Conservation (phyloP, 805 yeast genomes). For the Candida pini region DNA sequence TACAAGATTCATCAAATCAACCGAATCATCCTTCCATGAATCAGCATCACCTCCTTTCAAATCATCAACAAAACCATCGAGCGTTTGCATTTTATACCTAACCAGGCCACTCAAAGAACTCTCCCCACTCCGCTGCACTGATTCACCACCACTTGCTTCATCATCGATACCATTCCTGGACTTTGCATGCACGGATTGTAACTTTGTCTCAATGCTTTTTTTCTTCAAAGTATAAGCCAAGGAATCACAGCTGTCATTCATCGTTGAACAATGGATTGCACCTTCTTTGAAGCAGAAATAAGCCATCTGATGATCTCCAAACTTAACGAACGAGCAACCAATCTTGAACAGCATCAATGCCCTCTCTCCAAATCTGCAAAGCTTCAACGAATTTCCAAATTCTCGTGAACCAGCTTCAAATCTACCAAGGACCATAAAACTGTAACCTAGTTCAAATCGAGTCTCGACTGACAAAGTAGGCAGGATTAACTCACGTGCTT, state of each 20-base stretch:
- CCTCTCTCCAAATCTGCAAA: slow-evolving; percentile 10
- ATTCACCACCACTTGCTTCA: too few relatives aligned
- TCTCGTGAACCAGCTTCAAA: slow-evolving; percentile 15
- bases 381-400: slow-evolving; percentile 10
- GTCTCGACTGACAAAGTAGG: slow-evolving; percentile 6
- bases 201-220: too few relatives aligned
- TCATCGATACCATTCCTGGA: too few relatives aligned
- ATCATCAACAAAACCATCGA: too few relatives aligned
- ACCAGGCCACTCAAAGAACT: background rate
- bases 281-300: slow-evolving; percentile 14
- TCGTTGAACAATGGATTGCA: slow-evolving; percentile 10
- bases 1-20: background rate
- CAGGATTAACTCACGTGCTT: slow-evolving; percentile 9
- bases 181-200: too few relatives aligned
- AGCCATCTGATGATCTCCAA: slow-evolving; percentile 9
- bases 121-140: too few relatives aligned
- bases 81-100: background rate
- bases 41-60: too few relatives aligned
- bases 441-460: slow-evolving; percentile 11
- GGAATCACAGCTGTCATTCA: slow-evolving; percentile 5
- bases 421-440: slow-evolving; percentile 15
- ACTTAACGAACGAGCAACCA: slow-evolving; percentile 12
- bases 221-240: slow-evolving; percentile 7
- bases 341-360: slow-evolving; percentile 9
- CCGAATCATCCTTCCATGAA: background rate